Percentiles rank a stretch among this genome's conserved stretches.
These are phyloP conservation scores for Tetratostichococcus sp. DNA, from an alignment of 139 green algal genomes.

Conservation along the genomic window DNA sequence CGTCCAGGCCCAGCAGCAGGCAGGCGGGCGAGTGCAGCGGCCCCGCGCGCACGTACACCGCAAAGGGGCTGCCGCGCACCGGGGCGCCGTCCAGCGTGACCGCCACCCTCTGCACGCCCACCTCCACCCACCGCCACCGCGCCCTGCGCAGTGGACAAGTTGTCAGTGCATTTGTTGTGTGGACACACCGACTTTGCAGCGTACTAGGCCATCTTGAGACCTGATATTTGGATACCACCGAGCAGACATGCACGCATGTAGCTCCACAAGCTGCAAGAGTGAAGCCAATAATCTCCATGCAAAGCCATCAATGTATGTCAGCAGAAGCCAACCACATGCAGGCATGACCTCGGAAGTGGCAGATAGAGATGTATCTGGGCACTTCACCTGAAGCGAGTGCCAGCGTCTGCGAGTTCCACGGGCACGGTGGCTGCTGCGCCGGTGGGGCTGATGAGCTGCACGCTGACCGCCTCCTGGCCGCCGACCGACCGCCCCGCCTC, in stretches of 20 bases:
- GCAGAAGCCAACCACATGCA: too few relatives aligned
- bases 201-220: too few relatives aligned
- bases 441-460: neutral
- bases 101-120: slow-evolving; percentile 10
- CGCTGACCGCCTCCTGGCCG: slow-evolving; percentile 2
- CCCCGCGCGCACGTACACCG: slow-evolving; percentile 2
- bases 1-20: slow-evolving; percentile 4
- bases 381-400: neutral
- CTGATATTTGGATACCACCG: too few relatives aligned
- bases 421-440: slow-evolving; percentile 1
- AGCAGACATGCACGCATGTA: too few relatives aligned
- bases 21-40: slow-evolving; percentile 3
- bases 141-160: neutral
- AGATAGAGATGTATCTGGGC: too few relatives aligned
- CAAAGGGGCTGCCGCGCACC: slow-evolving; percentile 3
- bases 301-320: too few relatives aligned
- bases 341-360: too few relatives aligned
- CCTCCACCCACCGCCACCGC: slow-evolving; percentile 7
- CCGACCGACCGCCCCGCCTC: neutral
- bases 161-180: too few relatives aligned
- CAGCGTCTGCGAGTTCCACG: slow-evolving; percentile 4
- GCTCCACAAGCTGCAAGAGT: too few relatives aligned
- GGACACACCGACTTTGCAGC: too few relatives aligned
- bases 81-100: slow-evolving; percentile 5
- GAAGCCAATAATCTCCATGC: too few relatives aligned